These are phyloP conservation scores for Setaria viridis DNA, from an alignment of 202 grass and related monocot genomes.

Conservation along the genomic window DNA sequence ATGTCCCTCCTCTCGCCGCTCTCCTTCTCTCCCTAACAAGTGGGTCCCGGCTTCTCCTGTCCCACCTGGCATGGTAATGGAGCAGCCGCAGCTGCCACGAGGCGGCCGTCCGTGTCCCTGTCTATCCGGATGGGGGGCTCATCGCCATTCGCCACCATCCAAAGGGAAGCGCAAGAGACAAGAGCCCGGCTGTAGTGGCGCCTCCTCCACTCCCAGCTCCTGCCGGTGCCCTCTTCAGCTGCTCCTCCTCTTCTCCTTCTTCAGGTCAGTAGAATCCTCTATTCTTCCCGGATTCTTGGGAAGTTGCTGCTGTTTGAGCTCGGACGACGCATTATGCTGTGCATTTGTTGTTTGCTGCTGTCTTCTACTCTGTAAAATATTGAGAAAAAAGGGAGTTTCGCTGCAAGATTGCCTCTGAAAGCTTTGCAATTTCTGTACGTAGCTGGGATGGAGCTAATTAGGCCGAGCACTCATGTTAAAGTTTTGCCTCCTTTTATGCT, in stretches of 20 bases:
- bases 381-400: background rate
- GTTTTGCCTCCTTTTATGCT: background rate
- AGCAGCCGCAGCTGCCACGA: background rate
- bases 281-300: background rate
- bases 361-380: background rate
- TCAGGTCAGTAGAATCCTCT: conserved; percentile 39
- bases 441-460: background rate
- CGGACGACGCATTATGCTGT: background rate
- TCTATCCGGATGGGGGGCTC: conserved; percentile 38
- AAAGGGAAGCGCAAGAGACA: conserved; percentile 22
- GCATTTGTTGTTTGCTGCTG: background rate
- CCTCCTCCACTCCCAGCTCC: conserved; percentile 35
- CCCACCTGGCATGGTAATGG: conserved; percentile 25
- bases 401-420: background rate
- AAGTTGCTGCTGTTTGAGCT: background rate
- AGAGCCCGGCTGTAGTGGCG: background rate
- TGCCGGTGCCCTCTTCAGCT: conserved; percentile 21
- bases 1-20: too few relatives aligned
- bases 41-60: background rate
- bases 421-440: conserved; percentile 1
- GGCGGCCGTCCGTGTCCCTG: conserved; percentile 10
- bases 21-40: background rate
- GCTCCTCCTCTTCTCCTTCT: conserved; percentile 17
- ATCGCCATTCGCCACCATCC: conserved; percentile 36
- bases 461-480: background rate